phyloP scores from a whole-genome alignment of 2,329 filamentous ascomycete species.

The Stachybotrys chartarum region DNA sequence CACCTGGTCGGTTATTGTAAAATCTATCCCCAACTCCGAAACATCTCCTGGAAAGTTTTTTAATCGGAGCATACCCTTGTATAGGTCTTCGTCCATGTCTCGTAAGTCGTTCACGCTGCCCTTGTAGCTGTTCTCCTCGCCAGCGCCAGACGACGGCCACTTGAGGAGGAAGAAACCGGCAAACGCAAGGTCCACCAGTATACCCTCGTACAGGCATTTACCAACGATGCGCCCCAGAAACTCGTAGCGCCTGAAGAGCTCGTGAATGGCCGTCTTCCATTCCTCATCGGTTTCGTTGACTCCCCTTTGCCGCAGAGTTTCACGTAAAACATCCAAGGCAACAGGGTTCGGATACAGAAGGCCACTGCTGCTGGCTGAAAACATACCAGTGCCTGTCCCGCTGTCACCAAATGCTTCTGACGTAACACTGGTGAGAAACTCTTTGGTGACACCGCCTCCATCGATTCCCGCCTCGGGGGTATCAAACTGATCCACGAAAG shows the following conservation, averaged over 20 bases:
- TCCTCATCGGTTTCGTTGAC: conserved; percentile 44
- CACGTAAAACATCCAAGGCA: conserved; percentile 61
- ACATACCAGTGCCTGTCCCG: conserved; percentile 47
- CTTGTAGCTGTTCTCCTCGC: conserved; percentile 66
- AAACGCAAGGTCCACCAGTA: conserved; percentile 87
- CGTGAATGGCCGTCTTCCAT: conserved; percentile 49
- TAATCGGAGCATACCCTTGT: conserved; percentile 73
- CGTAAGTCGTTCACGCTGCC: conserved; percentile 92
- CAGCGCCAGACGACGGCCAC: conserved; percentile 69
- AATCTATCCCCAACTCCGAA: conserved; percentile 65
- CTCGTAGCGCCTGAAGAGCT: conserved; percentile 70
- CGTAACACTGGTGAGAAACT: conserved; percentile 86
- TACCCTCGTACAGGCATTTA: conserved; percentile 96
- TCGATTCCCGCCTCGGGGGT: conserved; percentile 89
- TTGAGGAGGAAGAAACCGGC: conserved; percentile 94
- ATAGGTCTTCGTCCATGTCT: conserved; percentile 84
- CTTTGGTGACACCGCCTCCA: conserved; percentile 93
- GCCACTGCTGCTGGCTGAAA: conserved; percentile 78
- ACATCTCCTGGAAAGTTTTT: conserved; percentile 85
- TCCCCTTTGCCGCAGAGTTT: conserved; percentile 45
- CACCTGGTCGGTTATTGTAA: conserved; percentile 73
- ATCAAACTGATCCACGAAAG: conserved; percentile 88
- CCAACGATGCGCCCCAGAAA: conserved; percentile 90
- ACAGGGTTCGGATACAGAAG: conserved; percentile 83
- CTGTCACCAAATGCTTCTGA: conserved; percentile 68